These are phyloP conservation scores for Talaromyces nanjingensis DNA, from an alignment of 495 filamentous ascomycete genomes.

Conservation along the genomic window DNA sequence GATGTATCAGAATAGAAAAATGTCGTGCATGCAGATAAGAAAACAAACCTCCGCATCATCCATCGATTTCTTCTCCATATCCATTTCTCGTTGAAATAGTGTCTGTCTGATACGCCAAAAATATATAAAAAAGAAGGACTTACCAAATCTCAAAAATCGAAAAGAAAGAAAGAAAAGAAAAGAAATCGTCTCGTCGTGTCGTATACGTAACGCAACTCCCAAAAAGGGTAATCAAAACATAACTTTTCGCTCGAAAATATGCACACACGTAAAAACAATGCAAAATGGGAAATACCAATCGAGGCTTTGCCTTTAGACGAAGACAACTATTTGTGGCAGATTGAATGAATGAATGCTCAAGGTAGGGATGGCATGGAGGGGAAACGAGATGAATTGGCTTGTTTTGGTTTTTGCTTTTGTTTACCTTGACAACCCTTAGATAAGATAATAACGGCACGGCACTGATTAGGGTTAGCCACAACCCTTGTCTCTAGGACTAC, in stretches of 20 bases:
- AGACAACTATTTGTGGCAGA: background rate
- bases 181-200: background rate
- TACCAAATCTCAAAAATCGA: background rate
- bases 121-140: background rate
- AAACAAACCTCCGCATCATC: constrained; percentile 8
- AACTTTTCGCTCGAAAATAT: background rate
- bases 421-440: background rate
- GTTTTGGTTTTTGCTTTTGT: background rate
- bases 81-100: background rate
- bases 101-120: background rate
- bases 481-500: too few species aligned
- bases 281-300: background rate
- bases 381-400: background rate
- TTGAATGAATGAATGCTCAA: background rate
- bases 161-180: background rate
- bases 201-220: background rate
- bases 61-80: background rate
- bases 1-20: background rate
- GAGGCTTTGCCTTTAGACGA: background rate
- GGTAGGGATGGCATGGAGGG: background rate
- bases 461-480: background rate
- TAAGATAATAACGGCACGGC: background rate
- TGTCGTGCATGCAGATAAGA: background rate
- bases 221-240: background rate
- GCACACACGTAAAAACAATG: background rate